Base-by-base conservation (phyloP, 306 rosid species). In the Alnus rubra region DNA sequence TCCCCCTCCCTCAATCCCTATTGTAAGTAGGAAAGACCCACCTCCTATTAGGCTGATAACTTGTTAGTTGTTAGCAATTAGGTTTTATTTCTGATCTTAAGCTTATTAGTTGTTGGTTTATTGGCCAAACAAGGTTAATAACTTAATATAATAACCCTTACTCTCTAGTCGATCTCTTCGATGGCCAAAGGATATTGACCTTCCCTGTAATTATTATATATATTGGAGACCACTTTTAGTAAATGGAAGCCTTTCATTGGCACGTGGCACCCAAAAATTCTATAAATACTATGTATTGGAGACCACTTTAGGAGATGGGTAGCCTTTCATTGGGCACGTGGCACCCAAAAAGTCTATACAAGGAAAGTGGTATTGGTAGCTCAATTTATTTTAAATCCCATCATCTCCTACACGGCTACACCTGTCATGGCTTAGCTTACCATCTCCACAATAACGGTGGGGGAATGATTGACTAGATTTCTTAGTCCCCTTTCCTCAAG, bases 261-360 rank as follows among this genome's bases (percentile, higher is more conserved):
- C 28, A 23, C 28, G 28, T 23, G 28, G 28, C 28, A 23, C 28
- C 28, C 28, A 23, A 23, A 23, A 23, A 23, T 23, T 23, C 49
- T 45, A 9, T 6, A 23, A 65, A 14, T 65, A 5, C 12, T 7
- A 45, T 15, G 54, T 78, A 73, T 44, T 69, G 15, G 14, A 80
- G 77, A 28, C 78, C 87, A 77, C 87, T 80, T 74, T 11, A 53
- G 77, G 78, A 80, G 67, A 63, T 79, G 72, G 75, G 74, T 23
- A 9, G 37, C 69, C 37, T 11, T 15, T 30, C 7, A 35, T 23
- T 69, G 6, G 62, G 33, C 52, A 59, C 16, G 62, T 62, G 69
- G 56, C 9, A 16, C 50, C 33, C 3, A 0, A 59, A 81, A 60
- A 14, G 47, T 71, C 82, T 51, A 75, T 55, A 78, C 65, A 49